A percentile compares a stretch with the other conserved stretches of the same genome.
Conservation (phyloP, 176 grass and related monocot species). For the Musa schizocarpa region DNA sequence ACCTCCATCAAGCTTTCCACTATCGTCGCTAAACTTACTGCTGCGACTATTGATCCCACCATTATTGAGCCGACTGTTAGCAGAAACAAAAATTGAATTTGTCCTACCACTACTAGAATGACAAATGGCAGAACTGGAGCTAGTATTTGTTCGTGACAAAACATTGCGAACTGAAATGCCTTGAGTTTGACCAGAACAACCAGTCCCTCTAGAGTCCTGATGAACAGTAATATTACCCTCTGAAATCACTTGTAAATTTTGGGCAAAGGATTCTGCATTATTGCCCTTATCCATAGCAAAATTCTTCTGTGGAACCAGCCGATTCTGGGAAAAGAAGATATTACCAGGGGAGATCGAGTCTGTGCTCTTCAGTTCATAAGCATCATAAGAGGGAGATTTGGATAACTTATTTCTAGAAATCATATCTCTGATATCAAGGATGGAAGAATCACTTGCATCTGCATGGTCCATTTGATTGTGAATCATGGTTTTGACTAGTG, state of each 20-base stretch:
- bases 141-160: conserved; percentile 37
- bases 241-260: conserved; percentile 16
- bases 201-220: conserved; percentile 25
- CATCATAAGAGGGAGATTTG: conserved; percentile 44
- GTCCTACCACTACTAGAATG: conserved; percentile 21
- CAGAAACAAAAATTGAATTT: conserved; percentile 26
- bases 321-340: conserved; percentile 67
- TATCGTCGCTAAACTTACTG: conserved; percentile 52
- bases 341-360: conserved; percentile 51
- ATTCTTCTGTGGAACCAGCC: conserved; percentile 33
- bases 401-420: conserved; percentile 26
- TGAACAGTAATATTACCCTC: conserved; percentile 11
- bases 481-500: conserved; percentile 22
- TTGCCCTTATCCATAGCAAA: conserved; percentile 24
- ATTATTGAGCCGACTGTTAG: conserved; percentile 5
- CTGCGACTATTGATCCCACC: conserved; percentile 32
- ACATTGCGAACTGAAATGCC: conserved; percentile 29
- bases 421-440: conserved; percentile 27
- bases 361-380: conserved; percentile 41
- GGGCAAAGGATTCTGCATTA: conserved; percentile 13
- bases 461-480: conserved; percentile 26
- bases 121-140: conserved; percentile 33
- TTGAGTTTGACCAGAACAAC: conserved; percentile 24
- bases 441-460: conserved; percentile 37
- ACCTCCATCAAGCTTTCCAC: conserved; percentile 41